Evolutionary conservation across 805 yeast species (phyloP), one percentile per base, ranked within the genome.

Genomic region (Lachancea sp.): DNA sequence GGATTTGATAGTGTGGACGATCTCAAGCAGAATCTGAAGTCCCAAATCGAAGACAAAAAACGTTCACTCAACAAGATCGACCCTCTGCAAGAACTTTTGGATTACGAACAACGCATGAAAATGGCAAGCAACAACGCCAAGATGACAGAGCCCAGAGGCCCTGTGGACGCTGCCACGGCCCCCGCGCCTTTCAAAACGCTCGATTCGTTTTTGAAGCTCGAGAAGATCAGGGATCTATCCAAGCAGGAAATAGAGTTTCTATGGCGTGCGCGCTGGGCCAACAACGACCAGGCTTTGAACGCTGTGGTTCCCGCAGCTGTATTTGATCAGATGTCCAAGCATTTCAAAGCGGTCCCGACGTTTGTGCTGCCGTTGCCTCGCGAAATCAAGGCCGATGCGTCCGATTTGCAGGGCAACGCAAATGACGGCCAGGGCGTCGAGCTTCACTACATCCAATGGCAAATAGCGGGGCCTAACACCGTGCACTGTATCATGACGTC

Each of bases 391-490:
- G 70, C 68, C 12, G 60, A 63, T 5, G 68, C 70, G 37, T 68
- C 69, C 6, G 71, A 68, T 9, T 59, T 61, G 16, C 11, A 32
- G 3, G 35, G 35, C 3, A 75, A 71, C 8, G 54, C 25, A 22
- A 22, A 22, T 22, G 25, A 22, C 31, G 13, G 31, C 3, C 68
- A 67, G 20, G 81, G 80, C 47, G 67, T 71, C 57, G 99, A 93
- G 66, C 74, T 93, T 67, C 97, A 93, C 60, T 88, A 84, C 62
- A 79, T 90, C 18, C 98, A 93, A 67, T 93, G 99, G 99, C 73
- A 79, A 16, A 86, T 88, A 62, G 90, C 84, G 12, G 95, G 91
- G 0, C 82, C 85, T 13, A 56, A 79, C 35, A 90, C 97, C 2
- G 72, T 86, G 1, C 96, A 93, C 67, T 87, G 95, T 60, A 75